A percentile compares a stretch with the other conserved stretches of the same genome.
These are phyloP conservation scores for Nicotiana otophora DNA, from an alignment of 257 asterid species.

Conservation along the genomic window DNA sequence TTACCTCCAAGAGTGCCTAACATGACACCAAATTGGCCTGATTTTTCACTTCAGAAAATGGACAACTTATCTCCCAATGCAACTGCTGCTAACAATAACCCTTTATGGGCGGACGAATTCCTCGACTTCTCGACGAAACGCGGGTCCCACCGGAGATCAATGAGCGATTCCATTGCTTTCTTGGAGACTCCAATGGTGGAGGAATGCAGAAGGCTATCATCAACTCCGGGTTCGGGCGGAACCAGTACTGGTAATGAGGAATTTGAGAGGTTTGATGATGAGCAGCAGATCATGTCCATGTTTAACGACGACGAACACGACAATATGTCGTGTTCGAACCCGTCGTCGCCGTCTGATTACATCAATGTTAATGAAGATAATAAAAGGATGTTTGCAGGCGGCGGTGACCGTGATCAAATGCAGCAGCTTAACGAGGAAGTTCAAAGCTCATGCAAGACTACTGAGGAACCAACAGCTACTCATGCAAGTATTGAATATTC, in stretches of 20 bases:
- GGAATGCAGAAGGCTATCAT: constrained; percentile 54
- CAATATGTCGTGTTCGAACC: constrained; percentile 47
- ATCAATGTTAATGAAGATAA: constrained; percentile 59
- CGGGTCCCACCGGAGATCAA: constrained; percentile 66
- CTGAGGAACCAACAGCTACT: constrained; percentile 19
- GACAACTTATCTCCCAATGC: constrained; percentile 24
- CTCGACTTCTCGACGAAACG: constrained; percentile 78
- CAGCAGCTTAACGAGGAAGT: constrained; percentile 56
- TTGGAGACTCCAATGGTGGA: constrained; percentile 61
- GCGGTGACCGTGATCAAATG: constrained; percentile 17
- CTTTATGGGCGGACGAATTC: constrained; percentile 71
- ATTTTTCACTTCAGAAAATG: constrained; percentile 48
- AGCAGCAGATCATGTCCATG: constrained; percentile 87
- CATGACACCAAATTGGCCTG: constrained; percentile 57
- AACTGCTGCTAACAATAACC: constrained; percentile 1
- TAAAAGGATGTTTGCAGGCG: background rate
- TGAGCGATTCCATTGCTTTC: constrained; percentile 76
- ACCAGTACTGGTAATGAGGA: constrained; percentile 13
- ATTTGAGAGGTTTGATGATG: constrained; percentile 70
- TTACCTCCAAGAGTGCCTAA: constrained; percentile 80
- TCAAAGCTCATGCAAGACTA: constrained; percentile 52
- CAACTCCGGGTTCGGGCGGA: background rate
- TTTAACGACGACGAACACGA: constrained; percentile 40
- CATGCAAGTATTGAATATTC: constrained; percentile 33
- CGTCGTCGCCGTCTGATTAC: constrained; percentile 73